Percentiles rank a stretch among this genome's conserved stretches.
phyloP scores from a whole-genome alignment of 768 basidiomycete genomes.

The Cyathus striatus region DNA sequence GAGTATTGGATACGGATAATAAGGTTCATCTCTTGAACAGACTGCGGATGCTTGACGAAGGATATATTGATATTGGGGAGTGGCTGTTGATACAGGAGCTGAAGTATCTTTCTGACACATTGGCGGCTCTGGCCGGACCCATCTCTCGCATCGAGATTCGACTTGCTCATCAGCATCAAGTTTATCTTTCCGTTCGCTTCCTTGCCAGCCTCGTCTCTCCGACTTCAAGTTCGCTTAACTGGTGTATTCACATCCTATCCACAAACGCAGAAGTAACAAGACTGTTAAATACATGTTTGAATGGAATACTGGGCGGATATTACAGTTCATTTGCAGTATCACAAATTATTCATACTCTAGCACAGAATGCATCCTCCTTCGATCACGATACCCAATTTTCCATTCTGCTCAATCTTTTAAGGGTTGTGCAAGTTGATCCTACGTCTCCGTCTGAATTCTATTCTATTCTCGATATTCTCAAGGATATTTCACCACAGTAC shows the following conservation, averaged over 20 bases:
- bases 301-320: slow-evolving; percentile 40
- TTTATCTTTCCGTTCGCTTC: slow-evolving; percentile 45
- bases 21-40: slow-evolving; percentile 49
- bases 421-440: slow-evolving; percentile 23
- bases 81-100: slow-evolving; percentile 69
- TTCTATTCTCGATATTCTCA: slow-evolving; percentile 17
- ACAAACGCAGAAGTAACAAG: slow-evolving; percentile 36
- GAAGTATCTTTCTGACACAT: slow-evolving; percentile 37
- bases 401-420: slow-evolving; percentile 25
- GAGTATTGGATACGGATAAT: slow-evolving; percentile 48
- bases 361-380: slow-evolving; percentile 17
- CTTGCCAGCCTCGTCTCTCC: slow-evolving; percentile 37
- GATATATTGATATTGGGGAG: slow-evolving; percentile 53
- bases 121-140: slow-evolving; percentile 28
- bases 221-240: slow-evolving; percentile 31
- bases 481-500: slow-evolving; percentile 12
- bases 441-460: slow-evolving; percentile 15
- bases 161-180: slow-evolving; percentile 39
- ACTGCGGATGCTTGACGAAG: slow-evolving; percentile 53
- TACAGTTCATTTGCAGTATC: slow-evolving; percentile 40
- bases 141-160: slow-evolving; percentile 25
- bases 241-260: slow-evolving; percentile 39
- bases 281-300: slow-evolving; percentile 35
- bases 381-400: slow-evolving; percentile 22
- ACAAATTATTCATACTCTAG: slow-evolving; percentile 30